Conservation (phyloP, 768 basidiomycete genomes). For the Boletus pseudopeckii region DNA sequence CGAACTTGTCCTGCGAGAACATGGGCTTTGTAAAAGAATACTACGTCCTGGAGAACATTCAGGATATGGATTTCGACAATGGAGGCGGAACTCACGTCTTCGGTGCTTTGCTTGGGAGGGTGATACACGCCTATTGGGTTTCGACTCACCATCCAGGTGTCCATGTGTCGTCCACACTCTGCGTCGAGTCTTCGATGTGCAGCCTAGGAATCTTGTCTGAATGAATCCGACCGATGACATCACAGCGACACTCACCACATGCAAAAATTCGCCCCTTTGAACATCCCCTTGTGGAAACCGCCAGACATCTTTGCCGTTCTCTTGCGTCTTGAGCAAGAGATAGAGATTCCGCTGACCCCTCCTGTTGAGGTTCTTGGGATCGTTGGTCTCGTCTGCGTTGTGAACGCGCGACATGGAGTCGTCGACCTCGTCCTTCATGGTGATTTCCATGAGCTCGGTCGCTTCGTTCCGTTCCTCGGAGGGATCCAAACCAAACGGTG, state of each 20-base stretch:
- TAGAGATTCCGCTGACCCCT: conserved; percentile 85
- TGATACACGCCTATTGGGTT: conserved; percentile 82
- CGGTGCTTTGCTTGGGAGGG: conserved; percentile 36
- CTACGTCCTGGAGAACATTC: conserved; percentile 46
- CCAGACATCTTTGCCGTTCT: conserved; percentile 59
- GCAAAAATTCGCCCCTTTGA: conserved; percentile 64
- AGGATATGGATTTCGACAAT: background rate
- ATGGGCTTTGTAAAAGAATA: conserved; percentile 94
- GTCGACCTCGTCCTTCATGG: conserved; percentile 59
- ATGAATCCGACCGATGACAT: background rate
- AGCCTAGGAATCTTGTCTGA: conserved; percentile 43
- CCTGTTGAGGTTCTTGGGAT: conserved; percentile 76
- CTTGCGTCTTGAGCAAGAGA: conserved; percentile 61
- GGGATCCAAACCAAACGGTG: conserved; percentile 47
- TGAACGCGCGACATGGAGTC: conserved; percentile 59
- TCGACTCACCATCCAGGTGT: conserved; percentile 90
- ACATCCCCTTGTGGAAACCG: conserved; percentile 72
- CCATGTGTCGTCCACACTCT: conserved; percentile 80
- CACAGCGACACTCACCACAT: conserved; percentile 53
- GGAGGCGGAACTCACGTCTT: conserved; percentile 34
- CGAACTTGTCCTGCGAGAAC: conserved; percentile 84
- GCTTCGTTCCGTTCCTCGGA: conserved; percentile 40
- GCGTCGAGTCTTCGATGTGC: conserved; percentile 67
- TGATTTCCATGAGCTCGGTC: conserved; percentile 56
- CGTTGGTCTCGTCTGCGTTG: conserved; percentile 55